Conservation (phyloP, 768 basidiomycete genomes). For the Tulasnella calospora region DNA sequence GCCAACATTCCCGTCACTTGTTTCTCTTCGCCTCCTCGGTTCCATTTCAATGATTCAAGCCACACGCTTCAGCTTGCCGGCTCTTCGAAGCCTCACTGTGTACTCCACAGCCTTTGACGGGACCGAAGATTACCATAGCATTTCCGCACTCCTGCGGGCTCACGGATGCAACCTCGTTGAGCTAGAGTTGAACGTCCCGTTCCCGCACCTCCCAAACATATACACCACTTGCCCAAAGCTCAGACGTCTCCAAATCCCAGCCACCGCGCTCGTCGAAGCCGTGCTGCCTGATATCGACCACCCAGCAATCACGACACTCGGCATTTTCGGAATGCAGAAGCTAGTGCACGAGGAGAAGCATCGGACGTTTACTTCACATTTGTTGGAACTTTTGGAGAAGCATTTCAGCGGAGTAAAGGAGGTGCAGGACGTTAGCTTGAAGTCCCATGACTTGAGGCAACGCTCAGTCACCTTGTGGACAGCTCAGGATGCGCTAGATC, state of each 20-base stretch:
- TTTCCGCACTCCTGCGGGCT: not conserved
- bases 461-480: slow-evolving; percentile 3
- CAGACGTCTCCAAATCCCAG: not conserved
- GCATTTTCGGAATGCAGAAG: not conserved
- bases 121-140: not conserved
- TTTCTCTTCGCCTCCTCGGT: slow-evolving; percentile 9
- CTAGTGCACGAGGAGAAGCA: slow-evolving; percentile 4
- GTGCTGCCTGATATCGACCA: not conserved
- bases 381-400: not conserved
- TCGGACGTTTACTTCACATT: not conserved
- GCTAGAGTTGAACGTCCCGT: slow-evolving; percentile 5
- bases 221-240: not conserved
- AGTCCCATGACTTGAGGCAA: not conserved
- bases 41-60: not conserved
- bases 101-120: slow-evolving; percentile 7
- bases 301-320: not conserved
- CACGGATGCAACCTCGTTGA: slow-evolving; percentile 5
- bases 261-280: not conserved
- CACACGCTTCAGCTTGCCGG: not conserved
- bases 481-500: not conserved
- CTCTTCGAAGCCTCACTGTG: not conserved
- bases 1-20: not conserved
- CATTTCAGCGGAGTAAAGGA: not conserved
- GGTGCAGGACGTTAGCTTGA: slow-evolving; percentile 8
- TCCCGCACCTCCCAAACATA: not conserved